Conservation (phyloP, 108 stramenopile genomes). For the Nitzschia sp. region DNA sequence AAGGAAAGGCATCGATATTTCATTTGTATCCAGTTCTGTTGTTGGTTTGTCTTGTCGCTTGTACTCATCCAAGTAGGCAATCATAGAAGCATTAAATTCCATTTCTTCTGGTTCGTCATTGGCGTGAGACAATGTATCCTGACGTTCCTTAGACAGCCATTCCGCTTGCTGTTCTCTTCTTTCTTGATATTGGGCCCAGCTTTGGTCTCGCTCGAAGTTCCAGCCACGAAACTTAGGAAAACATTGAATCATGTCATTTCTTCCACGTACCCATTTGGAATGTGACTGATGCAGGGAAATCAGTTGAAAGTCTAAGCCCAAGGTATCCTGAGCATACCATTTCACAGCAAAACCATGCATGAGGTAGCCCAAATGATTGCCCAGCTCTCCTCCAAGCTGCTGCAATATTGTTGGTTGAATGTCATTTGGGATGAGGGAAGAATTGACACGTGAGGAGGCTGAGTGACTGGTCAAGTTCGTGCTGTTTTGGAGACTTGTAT, state of each 20-base stretch:
- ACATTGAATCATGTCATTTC: conserved; percentile 17
- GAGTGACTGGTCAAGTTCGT: no score
- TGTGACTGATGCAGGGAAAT: conserved; percentile 29
- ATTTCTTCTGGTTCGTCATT: conserved; percentile 8
- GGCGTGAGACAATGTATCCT: neutral
- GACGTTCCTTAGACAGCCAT: neutral
- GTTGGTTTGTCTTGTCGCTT: no score
- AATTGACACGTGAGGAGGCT: no score
- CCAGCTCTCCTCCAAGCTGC: conserved; percentile 48
- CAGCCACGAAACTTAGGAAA: conserved; percentile 34
- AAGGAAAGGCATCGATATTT: conserved; percentile 26
- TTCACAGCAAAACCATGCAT: conserved; percentile 27
- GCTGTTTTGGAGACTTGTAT: no score
- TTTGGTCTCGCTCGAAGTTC: conserved; percentile 24
- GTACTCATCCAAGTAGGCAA: no score
- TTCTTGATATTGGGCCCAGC: conserved; percentile 22
- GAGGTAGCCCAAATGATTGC: conserved; percentile 41
- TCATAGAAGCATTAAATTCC: neutral
- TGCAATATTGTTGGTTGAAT: conserved; percentile 42
- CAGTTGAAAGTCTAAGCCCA: conserved; percentile 12
- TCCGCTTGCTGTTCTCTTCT: neutral
- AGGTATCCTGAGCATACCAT: conserved; percentile 25
- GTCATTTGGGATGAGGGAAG: no score
- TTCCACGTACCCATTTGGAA: conserved; percentile 33
- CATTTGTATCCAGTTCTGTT: neutral